Base-by-base conservation (phyloP, 208 protist species). In the Leishmania martiniquensis region DNA sequence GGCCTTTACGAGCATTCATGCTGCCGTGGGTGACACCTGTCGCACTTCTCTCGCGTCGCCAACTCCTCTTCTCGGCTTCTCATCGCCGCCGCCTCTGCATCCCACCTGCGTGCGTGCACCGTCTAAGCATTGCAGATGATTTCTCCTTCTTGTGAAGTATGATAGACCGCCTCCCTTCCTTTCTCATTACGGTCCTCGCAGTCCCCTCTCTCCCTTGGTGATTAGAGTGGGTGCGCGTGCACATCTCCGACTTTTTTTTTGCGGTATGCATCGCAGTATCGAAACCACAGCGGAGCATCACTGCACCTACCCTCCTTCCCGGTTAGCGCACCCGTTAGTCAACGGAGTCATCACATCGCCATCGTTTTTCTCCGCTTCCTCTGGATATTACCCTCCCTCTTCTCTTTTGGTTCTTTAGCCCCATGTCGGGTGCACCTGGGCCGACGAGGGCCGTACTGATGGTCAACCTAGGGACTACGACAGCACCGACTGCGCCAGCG, bases 391-490 rank as follows among this genome's bases (percentile, higher is more conserved):
- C 70, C 25, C 67, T 0, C 20, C 29, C 59, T 73, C 45, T 6
- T 69, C 52, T 73, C 44, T 52, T 22, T 9, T 73, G 66, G 60
- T 63, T 76, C 75, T 67, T 49, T 77, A 13, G 4, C 55, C 1
- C 10, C n/a, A 75, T 77, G 75, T 29, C 65, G 1, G 52, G 39
- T 10, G 4, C n/a, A 39, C 2, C 44, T 32, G n/a, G 22, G 13
- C 76, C 78, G 0, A 77, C 66, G 9, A 78, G 63, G 73, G 77
- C 80, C n/a, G 73, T 91, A n/a, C 78, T 91, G 22, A 59, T 91
- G 12, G 75, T 87, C 12, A 88, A 89, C 75, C 54, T 83, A 9
- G 87, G 85, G 59, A 82, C 73, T 2, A 78, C 87, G 2, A 59
- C 68, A 1, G 79, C 79, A 34, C 79, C 74, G 1, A 83, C 74